Conservation (phyloP, 2,329 filamentous ascomycete species). For the Alternaria alternata region DNA sequence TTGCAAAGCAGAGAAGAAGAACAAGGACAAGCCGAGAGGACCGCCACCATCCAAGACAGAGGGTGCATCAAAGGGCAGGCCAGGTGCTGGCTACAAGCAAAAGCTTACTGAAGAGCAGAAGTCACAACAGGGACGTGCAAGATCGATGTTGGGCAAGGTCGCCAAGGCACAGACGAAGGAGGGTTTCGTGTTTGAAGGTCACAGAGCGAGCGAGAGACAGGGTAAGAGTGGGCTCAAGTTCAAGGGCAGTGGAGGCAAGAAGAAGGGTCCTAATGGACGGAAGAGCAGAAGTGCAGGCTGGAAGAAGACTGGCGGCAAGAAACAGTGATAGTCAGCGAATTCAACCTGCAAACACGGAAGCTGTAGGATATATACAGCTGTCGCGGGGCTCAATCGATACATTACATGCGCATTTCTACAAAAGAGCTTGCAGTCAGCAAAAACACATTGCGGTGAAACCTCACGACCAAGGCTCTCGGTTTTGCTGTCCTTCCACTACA, state of each 20-base stretch:
- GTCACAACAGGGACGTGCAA: slow-evolving; percentile 75
- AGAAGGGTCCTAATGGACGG: slow-evolving; percentile 54
- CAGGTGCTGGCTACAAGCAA: slow-evolving; percentile 68
- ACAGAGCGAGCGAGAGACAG: slow-evolving; percentile 73
- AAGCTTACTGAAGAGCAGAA: slow-evolving; percentile 75
- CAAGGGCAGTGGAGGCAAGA: slow-evolving; percentile 56
- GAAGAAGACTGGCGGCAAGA: slow-evolving; percentile 53
- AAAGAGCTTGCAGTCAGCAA: not conserved
- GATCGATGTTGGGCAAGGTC: slow-evolving; percentile 76
- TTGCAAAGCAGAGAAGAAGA: slow-evolving; percentile 72
- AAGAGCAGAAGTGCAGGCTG: slow-evolving; percentile 56
- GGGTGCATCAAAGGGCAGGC: slow-evolving; percentile 39
- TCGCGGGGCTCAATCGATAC: not conserved
- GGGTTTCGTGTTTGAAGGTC: slow-evolving; percentile 81
- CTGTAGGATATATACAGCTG: not conserved
- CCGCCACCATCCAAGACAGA: slow-evolving; percentile 33
- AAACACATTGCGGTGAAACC: not conserved
- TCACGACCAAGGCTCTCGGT: not conserved
- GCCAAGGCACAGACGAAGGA: slow-evolving; percentile 72
- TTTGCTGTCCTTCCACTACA: not conserved
- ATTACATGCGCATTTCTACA: not conserved
- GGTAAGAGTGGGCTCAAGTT: slow-evolving; percentile 69
- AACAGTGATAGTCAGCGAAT: slow-evolving; percentile 13
- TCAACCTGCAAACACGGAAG: not conserved
- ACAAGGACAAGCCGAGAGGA: slow-evolving; percentile 44